Evolutionary conservation across 2,329 filamentous ascomycete species (phyloP).

Genomic region (Cyanodermella asteris): DNA sequence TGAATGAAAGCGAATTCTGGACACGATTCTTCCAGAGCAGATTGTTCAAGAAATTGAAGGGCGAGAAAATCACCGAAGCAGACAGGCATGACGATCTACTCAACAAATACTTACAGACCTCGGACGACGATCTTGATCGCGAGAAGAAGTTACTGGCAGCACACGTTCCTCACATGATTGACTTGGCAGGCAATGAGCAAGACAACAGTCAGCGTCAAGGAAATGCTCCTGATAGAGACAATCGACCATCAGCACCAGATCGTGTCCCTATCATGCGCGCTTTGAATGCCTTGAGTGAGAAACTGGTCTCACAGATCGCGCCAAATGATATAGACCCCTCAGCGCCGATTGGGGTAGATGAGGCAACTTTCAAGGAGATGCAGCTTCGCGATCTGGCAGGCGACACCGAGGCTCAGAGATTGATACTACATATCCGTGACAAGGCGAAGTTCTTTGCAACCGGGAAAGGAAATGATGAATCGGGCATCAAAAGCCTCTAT

Average conservation of each 20-base stretch:
- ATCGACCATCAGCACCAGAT: conserved; percentile 51
- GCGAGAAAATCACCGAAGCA: conserved; percentile 60
- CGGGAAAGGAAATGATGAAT: conserved; percentile 19
- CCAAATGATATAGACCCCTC: conserved; percentile 52
- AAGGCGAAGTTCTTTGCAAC: conserved; percentile 61
- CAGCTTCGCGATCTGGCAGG: conserved; percentile 60
- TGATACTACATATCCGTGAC: conserved; percentile 72
- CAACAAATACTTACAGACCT: conserved; percentile 56
- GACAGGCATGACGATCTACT: conserved; percentile 61
- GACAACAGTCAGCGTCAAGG: conserved; percentile 74
- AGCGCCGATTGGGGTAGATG: conserved; percentile 43
- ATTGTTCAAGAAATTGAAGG: conserved; percentile 74
- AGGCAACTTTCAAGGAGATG: conserved; percentile 52
- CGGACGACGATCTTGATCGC: conserved; percentile 35
- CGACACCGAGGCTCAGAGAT: conserved; percentile 49
- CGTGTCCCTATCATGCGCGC: conserved; percentile 79
- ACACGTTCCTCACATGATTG: conserved; percentile 69
- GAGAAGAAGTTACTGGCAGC: conserved; percentile 27
- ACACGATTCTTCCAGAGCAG: conserved; percentile 80
- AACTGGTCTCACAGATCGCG: conserved; percentile 72
- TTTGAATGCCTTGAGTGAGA: conserved; percentile 76
- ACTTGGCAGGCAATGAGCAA: conserved; percentile 84
- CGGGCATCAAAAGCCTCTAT: conserved; percentile 33
- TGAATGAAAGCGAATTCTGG: conserved; percentile 72
- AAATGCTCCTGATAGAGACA: conserved; percentile 74